Percentiles rank a stretch among this genome's conserved stretches.
These are phyloP conservation scores for Trichoderma endophyticum DNA, from an alignment of 2,329 filamentous ascomycete species.

Conservation along the genomic window DNA sequence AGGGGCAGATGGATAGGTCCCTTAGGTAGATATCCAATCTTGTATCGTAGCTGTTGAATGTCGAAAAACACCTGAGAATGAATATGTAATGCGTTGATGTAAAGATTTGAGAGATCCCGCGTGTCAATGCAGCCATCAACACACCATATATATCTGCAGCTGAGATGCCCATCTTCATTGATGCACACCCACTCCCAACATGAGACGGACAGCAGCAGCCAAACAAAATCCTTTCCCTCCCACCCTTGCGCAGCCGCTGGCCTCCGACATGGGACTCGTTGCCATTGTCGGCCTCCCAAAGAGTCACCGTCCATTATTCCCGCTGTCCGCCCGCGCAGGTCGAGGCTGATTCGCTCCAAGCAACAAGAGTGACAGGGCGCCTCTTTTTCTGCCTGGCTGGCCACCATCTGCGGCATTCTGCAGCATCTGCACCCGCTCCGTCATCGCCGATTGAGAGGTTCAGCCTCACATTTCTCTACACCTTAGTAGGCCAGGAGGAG, in stretches of 20 bases:
- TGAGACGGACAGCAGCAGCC: background rate
- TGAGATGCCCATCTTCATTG: background rate
- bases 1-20: background rate
- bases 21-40: background rate
- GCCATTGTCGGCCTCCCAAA: background rate
- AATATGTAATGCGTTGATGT: background rate
- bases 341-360: background rate
- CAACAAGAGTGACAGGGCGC: background rate
- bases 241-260: background rate
- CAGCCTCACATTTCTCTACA: background rate
- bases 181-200: background rate
- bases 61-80: background rate
- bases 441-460: background rate
- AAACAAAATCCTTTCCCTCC: background rate
- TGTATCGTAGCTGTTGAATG: background rate
- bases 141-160: background rate
- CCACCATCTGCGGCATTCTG: background rate
- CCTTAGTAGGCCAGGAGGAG: background rate
- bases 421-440: background rate
- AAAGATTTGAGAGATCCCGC: background rate
- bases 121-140: background rate
- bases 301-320: background rate
- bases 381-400: background rate
- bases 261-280: background rate
- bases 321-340: background rate